Conservation (phyloP, 2,329 filamentous ascomycete species). For the Nemania diffusa region DNA sequence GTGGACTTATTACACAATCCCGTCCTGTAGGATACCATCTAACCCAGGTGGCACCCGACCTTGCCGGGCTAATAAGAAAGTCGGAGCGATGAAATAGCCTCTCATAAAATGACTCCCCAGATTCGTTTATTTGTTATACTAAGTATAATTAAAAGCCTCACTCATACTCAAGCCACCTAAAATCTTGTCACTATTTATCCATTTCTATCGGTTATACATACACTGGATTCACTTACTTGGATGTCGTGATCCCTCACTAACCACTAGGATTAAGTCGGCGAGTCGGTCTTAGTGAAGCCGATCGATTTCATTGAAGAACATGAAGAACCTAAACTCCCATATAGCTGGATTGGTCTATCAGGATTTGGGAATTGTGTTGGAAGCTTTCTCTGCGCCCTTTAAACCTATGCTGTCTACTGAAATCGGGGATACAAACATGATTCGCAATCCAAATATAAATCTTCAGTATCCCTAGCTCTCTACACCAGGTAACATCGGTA, state of each 20-base stretch:
- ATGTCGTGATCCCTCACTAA: background rate
- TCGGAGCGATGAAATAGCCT: too few species aligned
- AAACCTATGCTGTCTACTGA: background rate
- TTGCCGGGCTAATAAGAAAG: background rate
- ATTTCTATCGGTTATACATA: background rate
- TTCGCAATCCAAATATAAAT: too few species aligned
- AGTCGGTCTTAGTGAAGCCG: background rate
- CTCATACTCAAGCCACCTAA: background rate
- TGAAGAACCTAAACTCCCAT: background rate
- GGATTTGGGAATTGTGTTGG: background rate
- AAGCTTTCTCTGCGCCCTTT: background rate
- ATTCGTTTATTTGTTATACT: too few species aligned
- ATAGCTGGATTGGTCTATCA: background rate
- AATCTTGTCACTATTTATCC: background rate
- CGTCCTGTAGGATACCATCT: too few species aligned
- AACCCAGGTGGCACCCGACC: background rate
- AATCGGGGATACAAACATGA: too few species aligned
- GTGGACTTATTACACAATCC: slow-evolving; percentile 8
- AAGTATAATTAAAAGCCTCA: too few species aligned
- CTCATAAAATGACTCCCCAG: too few species aligned
- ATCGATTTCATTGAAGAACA: background rate
- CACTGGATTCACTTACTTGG: too few species aligned
- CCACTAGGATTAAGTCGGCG: background rate
- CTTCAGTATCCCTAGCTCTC: too few species aligned
- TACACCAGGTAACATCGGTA: too few species aligned